A percentile compares a stretch with the other conserved stretches of the same genome.
These are phyloP conservation scores for Epipyxis sp. DNA, from an alignment of 108 stramenopile species.

Conservation along the genomic window DNA sequence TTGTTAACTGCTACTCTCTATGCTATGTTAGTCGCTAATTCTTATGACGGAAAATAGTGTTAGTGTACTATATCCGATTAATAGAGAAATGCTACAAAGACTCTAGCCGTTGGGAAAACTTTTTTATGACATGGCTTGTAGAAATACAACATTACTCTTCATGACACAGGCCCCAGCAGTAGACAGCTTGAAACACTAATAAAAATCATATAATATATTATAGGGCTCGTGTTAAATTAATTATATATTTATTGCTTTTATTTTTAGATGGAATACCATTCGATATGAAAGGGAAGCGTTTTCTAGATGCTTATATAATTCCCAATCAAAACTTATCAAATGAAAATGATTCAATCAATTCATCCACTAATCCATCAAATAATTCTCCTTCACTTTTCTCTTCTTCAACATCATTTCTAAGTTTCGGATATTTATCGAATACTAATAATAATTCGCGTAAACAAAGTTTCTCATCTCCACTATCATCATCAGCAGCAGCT, in stretches of 20 bases:
- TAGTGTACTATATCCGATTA: too few relatives aligned
- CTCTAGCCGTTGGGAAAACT: too few relatives aligned
- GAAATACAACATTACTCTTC: not conserved
- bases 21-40: too few relatives aligned
- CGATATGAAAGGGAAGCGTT: slow-evolving; percentile 2
- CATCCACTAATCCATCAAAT: not conserved
- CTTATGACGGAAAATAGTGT: too few relatives aligned
- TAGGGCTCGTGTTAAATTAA: too few relatives aligned
- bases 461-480: not conserved
- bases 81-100: too few relatives aligned
- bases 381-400: not conserved
- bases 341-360: not conserved
- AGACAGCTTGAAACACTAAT: too few relatives aligned
- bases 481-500: too few relatives aligned
- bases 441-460: not conserved
- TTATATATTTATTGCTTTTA: too few relatives aligned
- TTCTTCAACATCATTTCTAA: not conserved
- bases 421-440: not conserved
- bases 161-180: too few relatives aligned
- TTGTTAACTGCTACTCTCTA: too few relatives aligned
- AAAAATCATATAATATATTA: too few relatives aligned
- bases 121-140: not conserved
- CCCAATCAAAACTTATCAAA: not conserved
- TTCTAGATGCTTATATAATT: not conserved
- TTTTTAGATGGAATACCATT: not conserved